Conservation (phyloP, 768 basidiomycete species). For the Rhizopogon vulgaris region DNA sequence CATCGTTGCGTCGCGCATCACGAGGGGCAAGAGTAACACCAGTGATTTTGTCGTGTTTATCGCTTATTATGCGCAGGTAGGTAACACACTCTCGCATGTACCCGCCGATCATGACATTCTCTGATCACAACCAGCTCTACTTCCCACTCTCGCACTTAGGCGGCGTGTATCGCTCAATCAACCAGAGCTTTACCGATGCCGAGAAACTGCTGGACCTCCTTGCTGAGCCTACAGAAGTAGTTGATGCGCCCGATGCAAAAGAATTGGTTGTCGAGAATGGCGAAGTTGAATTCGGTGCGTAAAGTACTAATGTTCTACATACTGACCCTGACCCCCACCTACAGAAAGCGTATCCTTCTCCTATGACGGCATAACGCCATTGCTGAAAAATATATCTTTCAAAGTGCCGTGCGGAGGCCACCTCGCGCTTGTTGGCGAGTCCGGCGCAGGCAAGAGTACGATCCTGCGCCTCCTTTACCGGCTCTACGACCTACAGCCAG, state of each 20-base stretch:
- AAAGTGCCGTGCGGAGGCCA: conserved; percentile 80
- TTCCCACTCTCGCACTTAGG: conserved; percentile 14
- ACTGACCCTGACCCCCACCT: not conserved
- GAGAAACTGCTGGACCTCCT: conserved; percentile 80
- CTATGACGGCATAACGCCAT: conserved; percentile 66
- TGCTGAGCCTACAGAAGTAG: conserved; percentile 76
- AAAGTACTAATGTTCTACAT: no score
- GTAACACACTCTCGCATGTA: conserved; percentile 7
- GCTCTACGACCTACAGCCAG: conserved; percentile 83
- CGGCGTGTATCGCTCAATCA: conserved; percentile 72
- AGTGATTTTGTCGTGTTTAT: conserved; percentile 75
- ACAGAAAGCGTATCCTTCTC: conserved; percentile 82
- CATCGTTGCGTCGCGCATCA: conserved; percentile 69
- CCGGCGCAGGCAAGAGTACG: conserved; percentile 78
- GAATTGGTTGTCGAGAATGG: conserved; percentile 66
- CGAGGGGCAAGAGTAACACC: conserved; percentile 41
- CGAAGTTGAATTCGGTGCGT: conserved; percentile 74
- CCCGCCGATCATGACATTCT: not conserved
- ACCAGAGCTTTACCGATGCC: conserved; percentile 76
- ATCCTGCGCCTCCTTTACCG: conserved; percentile 82
- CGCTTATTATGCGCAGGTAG: conserved; percentile 72
- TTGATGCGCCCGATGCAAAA: conserved; percentile 73
- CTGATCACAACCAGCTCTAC: not conserved
- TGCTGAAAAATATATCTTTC: conserved; percentile 65
- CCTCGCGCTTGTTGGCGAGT: conserved; percentile 85